Percentiles rank a stretch among this genome's conserved stretches.
These are phyloP conservation scores for Coniochaeta ligniaria DNA, from an alignment of 2,329 filamentous ascomycete species.

Conservation along the genomic window DNA sequence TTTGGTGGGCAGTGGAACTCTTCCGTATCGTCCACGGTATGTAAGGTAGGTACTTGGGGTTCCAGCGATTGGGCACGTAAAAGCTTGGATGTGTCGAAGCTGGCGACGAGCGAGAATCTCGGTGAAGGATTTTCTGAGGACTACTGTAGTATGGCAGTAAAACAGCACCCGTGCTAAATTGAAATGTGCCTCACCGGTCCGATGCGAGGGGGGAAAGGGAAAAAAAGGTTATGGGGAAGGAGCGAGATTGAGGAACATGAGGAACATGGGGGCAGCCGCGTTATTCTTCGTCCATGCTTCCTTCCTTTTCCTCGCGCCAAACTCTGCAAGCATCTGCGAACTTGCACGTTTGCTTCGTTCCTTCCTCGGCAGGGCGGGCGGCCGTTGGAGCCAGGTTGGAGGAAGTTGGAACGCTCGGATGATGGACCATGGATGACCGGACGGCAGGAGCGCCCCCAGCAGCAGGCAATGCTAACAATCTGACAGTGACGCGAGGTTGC, in stretches of 20 bases:
- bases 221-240: not conserved
- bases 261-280: not conserved
- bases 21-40: not conserved
- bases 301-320: not conserved
- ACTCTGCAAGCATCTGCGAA: not conserved
- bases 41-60: not conserved
- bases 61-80: not conserved
- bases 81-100: not conserved
- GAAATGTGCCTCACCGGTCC: conserved; percentile 1
- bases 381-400: not conserved
- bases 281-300: not conserved
- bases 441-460: not conserved
- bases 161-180: not conserved
- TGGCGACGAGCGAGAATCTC: conserved; percentile 1
- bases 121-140: not conserved
- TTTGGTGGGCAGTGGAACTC: not conserved
- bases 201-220: not conserved
- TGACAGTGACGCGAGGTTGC: no score
- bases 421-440: not conserved
- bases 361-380: not conserved
- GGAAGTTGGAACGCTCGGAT: no score
- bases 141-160: not conserved
- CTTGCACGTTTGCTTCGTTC: not conserved
- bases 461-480: no score
- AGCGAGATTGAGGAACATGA: not conserved